Conservation (phyloP, 2,329 filamentous ascomycete species). For the Emergomyces africanus region DNA sequence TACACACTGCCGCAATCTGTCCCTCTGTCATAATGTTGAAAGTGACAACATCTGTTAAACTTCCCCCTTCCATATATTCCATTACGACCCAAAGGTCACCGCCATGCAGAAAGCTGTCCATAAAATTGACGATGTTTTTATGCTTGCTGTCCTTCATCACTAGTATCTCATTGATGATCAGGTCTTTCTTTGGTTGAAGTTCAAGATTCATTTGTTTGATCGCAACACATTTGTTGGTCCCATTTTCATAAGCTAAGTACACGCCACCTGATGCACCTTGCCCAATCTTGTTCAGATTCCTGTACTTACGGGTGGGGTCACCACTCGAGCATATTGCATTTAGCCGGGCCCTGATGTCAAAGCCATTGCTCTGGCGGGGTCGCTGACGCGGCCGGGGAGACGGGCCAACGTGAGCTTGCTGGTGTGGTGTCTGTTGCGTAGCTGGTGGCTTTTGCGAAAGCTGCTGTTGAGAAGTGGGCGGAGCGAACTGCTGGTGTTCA, state of each 20-base stretch:
- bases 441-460: slow-evolving; percentile 25
- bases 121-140: slow-evolving; percentile 98
- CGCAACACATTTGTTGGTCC: slow-evolving; percentile 76
- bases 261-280: slow-evolving; percentile 96
- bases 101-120: slow-evolving; percentile 83
- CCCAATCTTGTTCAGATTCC: slow-evolving; percentile 83
- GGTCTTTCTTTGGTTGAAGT: slow-evolving; percentile 95
- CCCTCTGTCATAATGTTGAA: slow-evolving; percentile 99
- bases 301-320: slow-evolving; percentile 79
- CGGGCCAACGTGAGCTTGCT: slow-evolving; percentile 35
- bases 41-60: slow-evolving; percentile 93
- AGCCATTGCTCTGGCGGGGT: slow-evolving; percentile 61
- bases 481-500: slow-evolving; percentile 12
- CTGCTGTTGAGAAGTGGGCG: slow-evolving; percentile 25
- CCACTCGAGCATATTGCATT: slow-evolving; percentile 82
- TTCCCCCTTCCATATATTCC: slow-evolving; percentile 99
- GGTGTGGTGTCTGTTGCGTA: slow-evolving; percentile 22
- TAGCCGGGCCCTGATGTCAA: slow-evolving; percentile 72
- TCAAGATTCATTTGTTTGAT: slow-evolving; percentile 99
- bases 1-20: slow-evolving; percentile 90
- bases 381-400: slow-evolving; percentile 61
- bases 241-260: slow-evolving; percentile 76
- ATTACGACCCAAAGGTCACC: slow-evolving; percentile 98
- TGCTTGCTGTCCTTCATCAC: slow-evolving; percentile 99
- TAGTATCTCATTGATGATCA: slow-evolving; percentile 98